Conservation (phyloP, 345 rosid genomes). For the Pistacia vera region DNA sequence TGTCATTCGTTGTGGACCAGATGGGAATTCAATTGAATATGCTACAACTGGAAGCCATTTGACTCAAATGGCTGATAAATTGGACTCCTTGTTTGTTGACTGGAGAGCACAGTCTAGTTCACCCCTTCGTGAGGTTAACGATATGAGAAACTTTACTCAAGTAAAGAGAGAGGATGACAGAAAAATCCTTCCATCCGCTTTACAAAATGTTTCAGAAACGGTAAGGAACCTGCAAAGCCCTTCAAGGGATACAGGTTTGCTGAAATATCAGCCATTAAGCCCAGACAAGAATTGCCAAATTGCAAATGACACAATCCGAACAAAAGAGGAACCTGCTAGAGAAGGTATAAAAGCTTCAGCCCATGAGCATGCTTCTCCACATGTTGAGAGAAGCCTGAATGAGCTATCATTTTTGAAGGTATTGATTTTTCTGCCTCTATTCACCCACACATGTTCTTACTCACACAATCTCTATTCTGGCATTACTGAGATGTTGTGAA, state of each 20-base stretch:
- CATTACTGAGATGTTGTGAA: conserved; percentile 12
- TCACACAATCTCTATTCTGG: conserved; percentile 10
- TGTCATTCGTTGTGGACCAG: conserved; percentile 30
- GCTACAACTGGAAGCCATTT: conserved; percentile 22
- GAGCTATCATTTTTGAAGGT: conserved; percentile 46
- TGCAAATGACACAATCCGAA: conserved; percentile 23
- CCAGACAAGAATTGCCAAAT: conserved; percentile 22
- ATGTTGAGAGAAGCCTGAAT: conserved; percentile 24
- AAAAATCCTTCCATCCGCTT: conserved; percentile 18
- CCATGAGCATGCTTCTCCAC: conserved; percentile 35
- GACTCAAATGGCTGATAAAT: conserved; percentile 27
- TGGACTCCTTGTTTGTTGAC: conserved; percentile 31
- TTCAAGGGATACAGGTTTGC: conserved; percentile 25
- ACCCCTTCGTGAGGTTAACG: conserved; percentile 25
- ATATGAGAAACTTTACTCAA: conserved; percentile 30
- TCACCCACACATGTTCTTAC: conserved; percentile 11
- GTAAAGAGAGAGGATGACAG: conserved; percentile 34
- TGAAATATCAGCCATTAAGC: conserved; percentile 27
- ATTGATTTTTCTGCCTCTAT: conserved; percentile 18
- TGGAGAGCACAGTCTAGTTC: conserved; percentile 25
- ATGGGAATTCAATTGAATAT: conserved; percentile 23
- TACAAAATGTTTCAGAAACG: conserved; percentile 35
- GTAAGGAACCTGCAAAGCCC: conserved; percentile 22
- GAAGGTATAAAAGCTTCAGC: conserved; percentile 34
- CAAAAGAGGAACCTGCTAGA: conserved; percentile 31